Base-by-base conservation (phyloP, 176 grass and related monocot genomes). In the Zoysia japonica region DNA sequence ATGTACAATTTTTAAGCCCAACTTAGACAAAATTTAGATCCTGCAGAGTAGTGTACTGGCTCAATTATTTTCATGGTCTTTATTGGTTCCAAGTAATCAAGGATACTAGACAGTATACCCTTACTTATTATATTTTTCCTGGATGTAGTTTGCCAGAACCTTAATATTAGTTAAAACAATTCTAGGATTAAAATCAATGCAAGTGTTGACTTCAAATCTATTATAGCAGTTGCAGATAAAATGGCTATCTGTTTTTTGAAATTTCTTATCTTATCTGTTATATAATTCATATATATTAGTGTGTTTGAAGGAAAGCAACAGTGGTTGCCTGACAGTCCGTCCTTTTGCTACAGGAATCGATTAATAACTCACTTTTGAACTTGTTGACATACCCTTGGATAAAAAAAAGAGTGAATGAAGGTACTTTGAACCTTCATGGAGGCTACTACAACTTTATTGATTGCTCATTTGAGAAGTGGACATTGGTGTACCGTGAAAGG, bases 341-440 rank as follows among this genome's bases (percentile, higher is more conserved):
- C 83, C 10, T 89, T 66, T 86, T 74, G 11, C 9, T 69, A 43
- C 82, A 93, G 96, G 96, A 98, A 76, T 95, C 96, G 38, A 88
- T 99, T 77, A 99, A 91, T 74, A 91, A 90, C 36, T 99, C 96
- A 66, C 67, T 95, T 7, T 82, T 93, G 71, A 99, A 99, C 86
- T 91, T 95, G 75, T 81, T 93, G 71, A 95, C 92, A 48, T 95
- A 95, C 86, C 96, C 92, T 70, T 99, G 96, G 92, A 99, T 95
- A 80, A 84, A 95, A 79, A 82, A 95, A 83, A 95, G 81, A 71
- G 96, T 99, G 5, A 95, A 35, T 70, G 88, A 93, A 88, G 92
- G 92, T 51, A 59, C 48, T 38, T 78, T 99, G 66, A 84, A 72
- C 46, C 90, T 99, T 68, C 96, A 95, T 84, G 96, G 90, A 47